Evolutionary conservation across 306 rosid species (phyloP).

Genomic region (Quercus ilex): DNA sequence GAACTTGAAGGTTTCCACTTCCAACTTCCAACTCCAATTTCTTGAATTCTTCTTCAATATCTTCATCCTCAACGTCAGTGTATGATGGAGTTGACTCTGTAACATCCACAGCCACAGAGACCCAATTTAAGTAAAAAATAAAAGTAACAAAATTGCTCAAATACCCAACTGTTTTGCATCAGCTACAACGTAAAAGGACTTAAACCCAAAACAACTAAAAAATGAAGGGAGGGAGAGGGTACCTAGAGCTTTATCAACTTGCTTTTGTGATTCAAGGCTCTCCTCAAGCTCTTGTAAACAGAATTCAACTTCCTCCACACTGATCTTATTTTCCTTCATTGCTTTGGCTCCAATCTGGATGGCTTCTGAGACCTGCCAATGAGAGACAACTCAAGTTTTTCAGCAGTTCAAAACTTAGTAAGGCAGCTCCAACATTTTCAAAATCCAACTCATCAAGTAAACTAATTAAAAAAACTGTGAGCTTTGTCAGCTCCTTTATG

Average conservation of each 20-base stretch:
- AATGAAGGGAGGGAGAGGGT: conserved; percentile 13
- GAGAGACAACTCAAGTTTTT: conserved; percentile 17
- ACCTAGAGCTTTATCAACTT: conserved; percentile 76
- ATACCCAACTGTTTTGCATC: conserved; percentile 8
- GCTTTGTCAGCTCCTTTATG: background rate
- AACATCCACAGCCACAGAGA: conserved; percentile 26
- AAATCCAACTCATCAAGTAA: background rate
- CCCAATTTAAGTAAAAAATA: conserved; percentile 1
- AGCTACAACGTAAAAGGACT: conserved; percentile 8
- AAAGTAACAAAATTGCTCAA: background rate
- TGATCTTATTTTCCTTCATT: conserved; percentile 66
- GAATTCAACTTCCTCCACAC: conserved; percentile 65
- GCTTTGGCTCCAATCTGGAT: conserved; percentile 79
- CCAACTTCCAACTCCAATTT: conserved; percentile 59
- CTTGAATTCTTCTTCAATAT: conserved; percentile 75
- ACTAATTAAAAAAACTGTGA: background rate
- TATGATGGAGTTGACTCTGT: conserved; percentile 51
- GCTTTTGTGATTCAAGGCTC: conserved; percentile 73
- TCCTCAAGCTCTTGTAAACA: conserved; percentile 73
- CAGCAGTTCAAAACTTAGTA: background rate
- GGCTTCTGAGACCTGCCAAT: conserved; percentile 84
- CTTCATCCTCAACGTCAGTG: conserved; percentile 56
- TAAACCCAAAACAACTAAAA: background rate
- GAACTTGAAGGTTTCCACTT: conserved; percentile 24
- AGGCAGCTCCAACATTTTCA: conserved; percentile 4